Evolutionary conservation across 2,329 filamentous ascomycete species (phyloP).

Genomic region (Akanthomyces uredinophilus): DNA sequence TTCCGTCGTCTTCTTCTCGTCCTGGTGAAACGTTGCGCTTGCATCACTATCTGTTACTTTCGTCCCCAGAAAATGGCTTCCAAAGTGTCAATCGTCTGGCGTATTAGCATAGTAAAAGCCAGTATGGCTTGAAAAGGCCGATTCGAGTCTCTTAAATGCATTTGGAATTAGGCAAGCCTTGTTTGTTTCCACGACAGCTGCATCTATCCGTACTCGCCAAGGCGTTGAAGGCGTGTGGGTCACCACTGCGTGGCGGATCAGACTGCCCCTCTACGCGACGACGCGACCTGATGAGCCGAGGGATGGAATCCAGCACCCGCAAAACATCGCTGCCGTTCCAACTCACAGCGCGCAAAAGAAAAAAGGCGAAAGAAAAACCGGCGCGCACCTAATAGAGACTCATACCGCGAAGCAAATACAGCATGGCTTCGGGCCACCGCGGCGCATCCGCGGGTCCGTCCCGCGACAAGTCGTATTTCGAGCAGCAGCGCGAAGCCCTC

Average conservation of each 20-base stretch:
- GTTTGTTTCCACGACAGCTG: too few species aligned
- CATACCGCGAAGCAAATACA: not conserved
- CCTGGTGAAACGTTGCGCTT: too few species aligned
- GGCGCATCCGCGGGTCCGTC: constrained; percentile 24
- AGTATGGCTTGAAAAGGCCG: too few species aligned
- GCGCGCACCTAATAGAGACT: not conserved
- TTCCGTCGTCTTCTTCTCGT: not conserved
- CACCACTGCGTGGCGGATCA: not conserved
- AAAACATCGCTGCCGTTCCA: not conserved
- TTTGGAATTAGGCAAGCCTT: too few species aligned
- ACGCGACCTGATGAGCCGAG: not conserved
- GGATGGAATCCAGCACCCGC: not conserved
- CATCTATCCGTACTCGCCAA: too few species aligned
- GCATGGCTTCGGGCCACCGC: constrained; percentile 30
- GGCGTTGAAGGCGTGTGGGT: not conserved
- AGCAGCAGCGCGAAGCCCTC: constrained; percentile 68
- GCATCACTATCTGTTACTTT: not conserved
- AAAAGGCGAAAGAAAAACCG: not conserved
- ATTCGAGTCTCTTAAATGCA: too few species aligned
- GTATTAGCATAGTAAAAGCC: too few species aligned
- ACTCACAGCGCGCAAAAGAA: not conserved
- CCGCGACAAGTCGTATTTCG: constrained; percentile 59
- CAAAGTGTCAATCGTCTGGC: too few species aligned
- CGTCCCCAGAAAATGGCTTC: too few species aligned
- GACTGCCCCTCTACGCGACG: not conserved